Percentiles rank a stretch among this genome's conserved stretches.
Evolutionary conservation across 305 asterid species (phyloP).

Genomic region (Fraxinus baroniana): DNA sequence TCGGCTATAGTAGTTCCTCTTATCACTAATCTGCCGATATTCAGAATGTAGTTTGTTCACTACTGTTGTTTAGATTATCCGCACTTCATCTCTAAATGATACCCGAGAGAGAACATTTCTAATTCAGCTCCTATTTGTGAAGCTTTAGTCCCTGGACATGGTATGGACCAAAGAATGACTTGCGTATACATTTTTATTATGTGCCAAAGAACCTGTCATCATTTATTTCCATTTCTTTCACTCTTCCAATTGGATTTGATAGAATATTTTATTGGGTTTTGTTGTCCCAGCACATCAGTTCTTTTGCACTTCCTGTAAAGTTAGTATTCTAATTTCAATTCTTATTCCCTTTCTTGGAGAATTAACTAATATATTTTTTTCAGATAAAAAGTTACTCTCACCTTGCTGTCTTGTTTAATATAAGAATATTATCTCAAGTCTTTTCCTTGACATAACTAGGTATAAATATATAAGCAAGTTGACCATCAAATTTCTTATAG

Average conservation of each 20-base stretch:
- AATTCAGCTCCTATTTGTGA: conserved; percentile 14
- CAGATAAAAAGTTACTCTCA: neutral
- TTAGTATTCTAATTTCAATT: conserved; percentile 1
- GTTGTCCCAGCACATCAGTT: neutral
- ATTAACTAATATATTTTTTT: neutral
- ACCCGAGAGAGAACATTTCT: neutral
- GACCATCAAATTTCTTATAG: conserved; percentile 82
- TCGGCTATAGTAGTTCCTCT: neutral
- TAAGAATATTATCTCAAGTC: conserved; percentile 9
- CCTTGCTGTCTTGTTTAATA: neutral
- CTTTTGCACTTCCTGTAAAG: neutral
- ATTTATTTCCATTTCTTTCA: neutral
- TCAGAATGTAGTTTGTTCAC: conserved; percentile 2
- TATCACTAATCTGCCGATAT: neutral
- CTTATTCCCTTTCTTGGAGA: neutral
- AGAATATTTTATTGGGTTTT: neutral
- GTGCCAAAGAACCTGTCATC: neutral
- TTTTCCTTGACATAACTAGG: conserved; percentile 67
- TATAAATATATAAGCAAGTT: conserved; percentile 79
- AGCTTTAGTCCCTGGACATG: neutral
- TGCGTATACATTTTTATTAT: neutral
- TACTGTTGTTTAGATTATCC: conserved; percentile 1
- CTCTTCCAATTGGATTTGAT: neutral
- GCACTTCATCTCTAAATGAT: neutral
- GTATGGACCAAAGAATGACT: neutral